Evolutionary conservation across 768 basidiomycete species (phyloP).

Genomic region (Tylopilus balloui): DNA sequence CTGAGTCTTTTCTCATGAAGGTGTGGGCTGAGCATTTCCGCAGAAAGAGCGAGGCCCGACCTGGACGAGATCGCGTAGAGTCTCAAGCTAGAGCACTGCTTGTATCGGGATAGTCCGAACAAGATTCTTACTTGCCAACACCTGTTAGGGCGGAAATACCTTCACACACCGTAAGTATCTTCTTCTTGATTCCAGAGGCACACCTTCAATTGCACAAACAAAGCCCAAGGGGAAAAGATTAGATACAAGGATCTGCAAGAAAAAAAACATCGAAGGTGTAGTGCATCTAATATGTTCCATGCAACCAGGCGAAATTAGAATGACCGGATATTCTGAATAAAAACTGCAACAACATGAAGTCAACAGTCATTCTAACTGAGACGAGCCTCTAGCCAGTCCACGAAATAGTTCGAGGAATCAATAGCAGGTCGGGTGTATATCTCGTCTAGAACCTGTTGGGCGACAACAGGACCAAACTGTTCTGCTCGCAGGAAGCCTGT

Average conservation of each 20-base stretch:
- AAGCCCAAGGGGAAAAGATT: background rate
- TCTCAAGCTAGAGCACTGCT: constrained; percentile 67
- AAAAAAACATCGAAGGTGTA: background rate
- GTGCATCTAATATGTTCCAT: background rate
- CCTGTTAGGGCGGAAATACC: constrained; percentile 16
- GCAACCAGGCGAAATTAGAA: background rate
- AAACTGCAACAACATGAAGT: background rate
- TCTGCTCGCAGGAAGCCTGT: constrained; percentile 76
- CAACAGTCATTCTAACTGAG: constrained; percentile 16
- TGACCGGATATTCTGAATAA: too few relatives aligned
- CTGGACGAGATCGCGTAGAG: constrained; percentile 72
- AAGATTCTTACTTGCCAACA: constrained; percentile 44
- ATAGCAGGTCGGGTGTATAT: constrained; percentile 34
- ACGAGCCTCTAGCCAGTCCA: constrained; percentile 45
- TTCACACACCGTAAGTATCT: background rate
- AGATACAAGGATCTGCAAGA: background rate
- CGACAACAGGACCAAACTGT: constrained; percentile 60
- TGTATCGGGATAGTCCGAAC: constrained; percentile 65
- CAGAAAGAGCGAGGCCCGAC: constrained; percentile 53
- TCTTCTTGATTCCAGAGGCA: too few relatives aligned
- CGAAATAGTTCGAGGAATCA: constrained; percentile 31
- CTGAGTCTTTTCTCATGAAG: constrained; percentile 65
- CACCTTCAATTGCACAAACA: too few relatives aligned
- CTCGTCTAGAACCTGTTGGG: constrained; percentile 50
- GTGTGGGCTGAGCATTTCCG: constrained; percentile 72